Evolutionary conservation across 495 filamentous ascomycete genomes (phyloP).

Genomic region (Zalerion maritima): DNA sequence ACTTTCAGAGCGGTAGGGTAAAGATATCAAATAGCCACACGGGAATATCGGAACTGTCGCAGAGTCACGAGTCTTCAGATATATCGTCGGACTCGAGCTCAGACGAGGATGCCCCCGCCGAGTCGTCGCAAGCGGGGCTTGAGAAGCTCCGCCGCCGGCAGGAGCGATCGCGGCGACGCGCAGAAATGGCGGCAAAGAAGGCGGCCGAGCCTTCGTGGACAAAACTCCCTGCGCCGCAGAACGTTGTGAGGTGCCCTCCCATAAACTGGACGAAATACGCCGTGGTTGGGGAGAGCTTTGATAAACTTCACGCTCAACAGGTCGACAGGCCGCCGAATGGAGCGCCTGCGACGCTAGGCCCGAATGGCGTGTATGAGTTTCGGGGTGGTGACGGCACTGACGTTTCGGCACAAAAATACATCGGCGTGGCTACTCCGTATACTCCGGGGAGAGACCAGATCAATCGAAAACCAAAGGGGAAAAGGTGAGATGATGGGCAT

Average conservation of each 20-base stretch:
- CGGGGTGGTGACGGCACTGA: slow-evolving; percentile 23
- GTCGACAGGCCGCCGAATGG: slow-evolving; percentile 44
- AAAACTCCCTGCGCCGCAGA: slow-evolving; percentile 62
- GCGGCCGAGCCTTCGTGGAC: slow-evolving; percentile 14
- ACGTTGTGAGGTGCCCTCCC: slow-evolving; percentile 65
- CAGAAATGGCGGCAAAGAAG: slow-evolving; percentile 1
- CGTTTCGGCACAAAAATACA: slow-evolving; percentile 12
- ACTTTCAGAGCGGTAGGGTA: slow-evolving; percentile 40
- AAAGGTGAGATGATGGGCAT: slow-evolving; percentile 11
- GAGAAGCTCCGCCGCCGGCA: slow-evolving; percentile 1
- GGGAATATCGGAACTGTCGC: slow-evolving; percentile 7
- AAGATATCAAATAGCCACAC: slow-evolving; percentile 7
- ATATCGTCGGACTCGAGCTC: slow-evolving; percentile 9
- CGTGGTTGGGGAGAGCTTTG: slow-evolving; percentile 62
- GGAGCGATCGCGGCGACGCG: slow-evolving; percentile 2
- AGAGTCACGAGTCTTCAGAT: slow-evolving; percentile 26
- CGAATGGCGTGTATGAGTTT: slow-evolving; percentile 27
- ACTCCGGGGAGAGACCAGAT: slow-evolving; percentile 52
- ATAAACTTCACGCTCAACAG: slow-evolving; percentile 74
- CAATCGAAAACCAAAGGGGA: slow-evolving; percentile 33
- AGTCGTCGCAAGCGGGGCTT: slow-evolving; percentile 3
- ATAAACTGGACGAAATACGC: slow-evolving; percentile 89
- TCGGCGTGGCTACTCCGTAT: slow-evolving; percentile 61
- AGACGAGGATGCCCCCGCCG: slow-evolving; percentile 7
- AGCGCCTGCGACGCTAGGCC: slow-evolving; percentile 25